A percentile compares a stretch with the other conserved stretches of the same genome.
Conservation (phyloP, 2,329 filamentous ascomycete species). For the Alternaria incomplexa region DNA sequence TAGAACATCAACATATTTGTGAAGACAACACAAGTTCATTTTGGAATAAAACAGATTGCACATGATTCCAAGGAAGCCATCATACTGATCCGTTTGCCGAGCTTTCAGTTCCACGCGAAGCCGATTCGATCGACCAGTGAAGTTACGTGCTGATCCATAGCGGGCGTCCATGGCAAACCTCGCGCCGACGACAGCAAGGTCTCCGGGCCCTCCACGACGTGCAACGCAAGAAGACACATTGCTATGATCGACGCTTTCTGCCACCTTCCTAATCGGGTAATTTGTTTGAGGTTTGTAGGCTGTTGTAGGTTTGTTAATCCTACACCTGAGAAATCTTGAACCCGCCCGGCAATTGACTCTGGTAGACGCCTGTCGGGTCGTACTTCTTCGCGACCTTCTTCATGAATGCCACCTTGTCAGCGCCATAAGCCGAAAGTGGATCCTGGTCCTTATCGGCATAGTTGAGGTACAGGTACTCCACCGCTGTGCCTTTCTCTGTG, state of each 20-base stretch:
- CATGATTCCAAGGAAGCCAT: too few species aligned
- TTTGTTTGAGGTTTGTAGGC: neutral
- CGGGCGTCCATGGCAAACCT: neutral
- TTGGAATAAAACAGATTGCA: too few species aligned
- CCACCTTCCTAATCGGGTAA: neutral
- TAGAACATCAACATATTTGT: neutral
- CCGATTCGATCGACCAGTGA: neutral
- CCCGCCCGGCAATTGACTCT: conserved; percentile 48
- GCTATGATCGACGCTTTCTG: neutral
- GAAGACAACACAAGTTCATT: too few species aligned
- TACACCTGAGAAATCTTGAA: conserved; percentile 46
- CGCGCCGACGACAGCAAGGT: neutral
- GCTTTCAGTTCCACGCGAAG: neutral
- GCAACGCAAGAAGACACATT: neutral
- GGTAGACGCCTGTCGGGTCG: conserved; percentile 50
- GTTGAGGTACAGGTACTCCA: conserved; percentile 35
- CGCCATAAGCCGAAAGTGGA: conserved; percentile 51
- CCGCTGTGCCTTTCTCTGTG: neutral
- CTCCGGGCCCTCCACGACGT: neutral
- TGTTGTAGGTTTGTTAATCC: neutral
- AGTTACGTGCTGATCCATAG: too few species aligned
- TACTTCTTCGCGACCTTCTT: conserved; percentile 42
- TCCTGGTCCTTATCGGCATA: conserved; percentile 45
- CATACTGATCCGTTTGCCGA: neutral
- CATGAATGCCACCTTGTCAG: conserved; percentile 43